Evolutionary conservation across 495 filamentous ascomycete genomes (phyloP).

Genomic region (Daldinia childiae): DNA sequence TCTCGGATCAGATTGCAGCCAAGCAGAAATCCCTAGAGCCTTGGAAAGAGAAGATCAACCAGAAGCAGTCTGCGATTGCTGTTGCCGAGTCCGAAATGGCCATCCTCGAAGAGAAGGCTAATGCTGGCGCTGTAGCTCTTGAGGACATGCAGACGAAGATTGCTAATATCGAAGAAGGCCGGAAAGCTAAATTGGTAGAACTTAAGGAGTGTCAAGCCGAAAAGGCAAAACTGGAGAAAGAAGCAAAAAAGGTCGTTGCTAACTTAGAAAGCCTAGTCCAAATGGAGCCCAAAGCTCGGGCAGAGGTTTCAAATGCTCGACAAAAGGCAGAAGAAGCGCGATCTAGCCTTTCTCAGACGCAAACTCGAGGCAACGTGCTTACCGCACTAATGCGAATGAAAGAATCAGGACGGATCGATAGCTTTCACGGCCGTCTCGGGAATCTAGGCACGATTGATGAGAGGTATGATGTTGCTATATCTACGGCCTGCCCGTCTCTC

Average conservation of each 20-base stretch:
- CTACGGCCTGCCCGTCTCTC: conserved; percentile 88
- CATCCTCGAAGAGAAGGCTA: conserved; percentile 87
- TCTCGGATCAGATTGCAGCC: conserved; percentile 88
- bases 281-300: conserved; percentile 81
- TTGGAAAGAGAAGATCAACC: conserved; percentile 95
- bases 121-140: conserved; percentile 81
- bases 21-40: conserved; percentile 97
- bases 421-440: conserved; percentile 94
- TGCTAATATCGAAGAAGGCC: conserved; percentile 71
- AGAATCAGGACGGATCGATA: conserved; percentile 94
- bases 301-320: conserved; percentile 83
- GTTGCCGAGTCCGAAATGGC: conserved; percentile 94
- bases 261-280: conserved; percentile 75
- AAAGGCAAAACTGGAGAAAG: conserved; percentile 75
- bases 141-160: conserved; percentile 88
- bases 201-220: conserved; percentile 78
- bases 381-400: conserved; percentile 91
- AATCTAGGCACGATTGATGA: conserved; percentile 96
- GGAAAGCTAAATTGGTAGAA: conserved; percentile 74
- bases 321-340: conserved; percentile 96
- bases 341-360: conserved; percentile 84
- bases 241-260: conserved; percentile 72
- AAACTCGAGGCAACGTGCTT: conserved; percentile 92
- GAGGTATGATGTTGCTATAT: conserved; percentile 95
- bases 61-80: conserved; percentile 91